Conservation (phyloP, 805 yeast genomes). For the Teunomyces pallodes region DNA sequence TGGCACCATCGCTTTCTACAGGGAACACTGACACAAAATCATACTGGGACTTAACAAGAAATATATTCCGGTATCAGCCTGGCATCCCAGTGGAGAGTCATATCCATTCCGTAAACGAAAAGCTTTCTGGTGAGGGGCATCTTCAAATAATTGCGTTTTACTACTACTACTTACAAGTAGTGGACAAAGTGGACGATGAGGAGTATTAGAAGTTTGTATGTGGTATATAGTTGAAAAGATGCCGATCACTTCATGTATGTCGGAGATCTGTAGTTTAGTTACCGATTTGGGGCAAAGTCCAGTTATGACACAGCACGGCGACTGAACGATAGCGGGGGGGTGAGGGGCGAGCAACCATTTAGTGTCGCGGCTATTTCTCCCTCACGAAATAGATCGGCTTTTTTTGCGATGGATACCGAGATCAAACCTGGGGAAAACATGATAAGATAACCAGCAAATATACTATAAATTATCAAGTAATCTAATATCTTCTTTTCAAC, state of each 20-base stretch:
- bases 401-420: not conserved
- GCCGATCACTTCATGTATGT: not conserved
- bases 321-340: too few species aligned
- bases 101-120: constrained; percentile 38
- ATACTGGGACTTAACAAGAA: constrained; percentile 39
- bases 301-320: too few species aligned
- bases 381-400: not conserved
- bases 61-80: constrained; percentile 37
- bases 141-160: constrained; percentile 36
- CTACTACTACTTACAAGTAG: constrained; percentile 35
- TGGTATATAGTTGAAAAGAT: not conserved
- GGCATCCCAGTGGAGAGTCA: constrained; percentile 19
- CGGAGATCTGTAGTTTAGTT: not conserved
- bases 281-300: not conserved
- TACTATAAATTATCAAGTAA: not conserved
- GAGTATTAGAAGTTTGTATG: constrained; percentile 1
- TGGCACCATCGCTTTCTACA: constrained; percentile 33
- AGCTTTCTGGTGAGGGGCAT: constrained; percentile 28
- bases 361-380: not conserved
- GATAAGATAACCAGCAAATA: not conserved
- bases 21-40: constrained; percentile 43
- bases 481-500: not conserved
- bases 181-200: constrained; percentile 18
- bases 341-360: too few species aligned
- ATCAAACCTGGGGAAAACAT: not conserved